Percentiles rank a stretch among this genome's conserved stretches.
Conservation (phyloP, 805 yeast genomes). For the Starmerella vaccinii region DNA sequence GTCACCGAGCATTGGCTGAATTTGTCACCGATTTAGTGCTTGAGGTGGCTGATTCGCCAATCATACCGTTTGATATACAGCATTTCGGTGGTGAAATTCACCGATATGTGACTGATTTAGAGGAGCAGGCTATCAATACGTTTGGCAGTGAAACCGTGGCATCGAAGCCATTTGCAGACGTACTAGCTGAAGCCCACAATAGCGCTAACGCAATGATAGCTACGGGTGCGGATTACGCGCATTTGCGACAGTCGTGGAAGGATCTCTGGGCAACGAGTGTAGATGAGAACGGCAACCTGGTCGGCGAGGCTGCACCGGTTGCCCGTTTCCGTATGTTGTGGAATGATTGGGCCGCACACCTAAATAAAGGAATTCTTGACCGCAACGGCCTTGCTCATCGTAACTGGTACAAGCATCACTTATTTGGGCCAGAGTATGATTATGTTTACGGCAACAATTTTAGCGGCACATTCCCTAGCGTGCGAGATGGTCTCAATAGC, state of each 20-base stretch:
- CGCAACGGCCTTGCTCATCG: conserved; percentile 39
- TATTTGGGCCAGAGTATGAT: conserved; percentile 59
- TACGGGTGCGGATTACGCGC: conserved; percentile 40
- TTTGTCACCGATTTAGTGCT: conserved; percentile 44
- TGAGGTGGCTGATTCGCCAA: conserved; percentile 62
- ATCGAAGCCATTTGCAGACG: conserved; percentile 22
- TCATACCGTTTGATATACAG: conserved; percentile 56
- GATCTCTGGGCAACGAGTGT: conserved; percentile 33
- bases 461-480: conserved; percentile 64
- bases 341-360: conserved; percentile 54
- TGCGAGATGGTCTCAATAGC: conserved; percentile 53
- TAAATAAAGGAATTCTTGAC: conserved; percentile 46
- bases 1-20: conserved; percentile 48
- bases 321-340: conserved; percentile 68
- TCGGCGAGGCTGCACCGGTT: conserved; percentile 54
- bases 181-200: conserved; percentile 26
- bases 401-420: conserved; percentile 53
- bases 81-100: conserved; percentile 39
- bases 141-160: conserved; percentile 9
- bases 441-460: conserved; percentile 41
- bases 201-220: conserved; percentile 35
- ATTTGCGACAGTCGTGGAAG: conserved; percentile 56
- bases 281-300: conserved; percentile 30
- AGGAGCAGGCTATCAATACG: conserved; percentile 30
- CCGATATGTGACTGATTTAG: conserved; percentile 40